Conservation (phyloP, 2,329 filamentous ascomycete species). For the Phialophora chinensis region DNA sequence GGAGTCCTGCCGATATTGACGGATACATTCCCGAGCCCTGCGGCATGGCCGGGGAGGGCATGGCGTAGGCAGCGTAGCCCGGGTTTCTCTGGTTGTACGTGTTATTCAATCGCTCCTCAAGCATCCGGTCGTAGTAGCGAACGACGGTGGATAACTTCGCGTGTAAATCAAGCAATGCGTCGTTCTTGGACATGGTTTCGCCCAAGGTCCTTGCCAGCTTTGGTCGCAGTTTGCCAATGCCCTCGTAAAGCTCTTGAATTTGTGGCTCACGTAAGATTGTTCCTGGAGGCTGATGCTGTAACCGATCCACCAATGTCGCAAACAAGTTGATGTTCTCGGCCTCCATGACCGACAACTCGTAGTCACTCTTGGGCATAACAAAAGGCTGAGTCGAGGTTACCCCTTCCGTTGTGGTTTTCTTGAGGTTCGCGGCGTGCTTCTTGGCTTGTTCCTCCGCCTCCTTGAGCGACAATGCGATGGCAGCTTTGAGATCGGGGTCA, state of each 20-base stretch:
- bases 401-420: constrained; percentile 68
- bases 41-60: constrained; percentile 55
- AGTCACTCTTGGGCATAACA: constrained; percentile 81
- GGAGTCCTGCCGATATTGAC: constrained; percentile 64
- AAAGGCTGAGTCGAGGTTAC: constrained; percentile 57
- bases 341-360: constrained; percentile 90
- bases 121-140: constrained; percentile 96
- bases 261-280: constrained; percentile 97
- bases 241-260: constrained; percentile 97
- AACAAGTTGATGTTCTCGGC: constrained; percentile 98
- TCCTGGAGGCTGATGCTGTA: constrained; percentile 93
- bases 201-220: constrained; percentile 95
- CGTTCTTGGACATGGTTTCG: constrained; percentile 99
- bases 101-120: constrained; percentile 91
- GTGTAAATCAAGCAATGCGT: constrained; percentile 91
- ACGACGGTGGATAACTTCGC: constrained; percentile 95
- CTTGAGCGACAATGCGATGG: constrained; percentile 89
- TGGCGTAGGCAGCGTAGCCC: constrained; percentile 57
- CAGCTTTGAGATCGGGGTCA: constrained; percentile 89
- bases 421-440: constrained; percentile 80
- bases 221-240: constrained; percentile 88
- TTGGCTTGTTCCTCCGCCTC: constrained; percentile 99
- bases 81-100: constrained; percentile 76
- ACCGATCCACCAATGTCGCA: constrained; percentile 86
- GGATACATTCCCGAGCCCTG: constrained; percentile 71